These are phyloP conservation scores for Endotrypanum monterogeii DNA, from an alignment of 208 protist species.

Conservation along the genomic window DNA sequence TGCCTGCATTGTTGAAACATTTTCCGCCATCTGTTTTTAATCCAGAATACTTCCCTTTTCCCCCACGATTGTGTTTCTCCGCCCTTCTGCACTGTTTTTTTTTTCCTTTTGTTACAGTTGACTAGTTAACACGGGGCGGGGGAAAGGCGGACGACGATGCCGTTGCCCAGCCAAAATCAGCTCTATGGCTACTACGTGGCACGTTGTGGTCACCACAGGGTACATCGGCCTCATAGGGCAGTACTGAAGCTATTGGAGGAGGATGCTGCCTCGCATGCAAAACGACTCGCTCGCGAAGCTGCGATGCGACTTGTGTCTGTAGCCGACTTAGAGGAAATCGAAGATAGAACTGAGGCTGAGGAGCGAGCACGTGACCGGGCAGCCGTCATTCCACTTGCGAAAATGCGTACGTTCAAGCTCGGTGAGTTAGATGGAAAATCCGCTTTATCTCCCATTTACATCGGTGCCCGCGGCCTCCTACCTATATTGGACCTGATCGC, in stretches of 20 bases:
- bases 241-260: conserved; percentile 56
- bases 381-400: conserved; percentile 32
- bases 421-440: background rate
- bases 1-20: background rate
- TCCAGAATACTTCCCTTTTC: background rate
- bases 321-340: conserved; percentile 37
- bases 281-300: conserved; percentile 37
- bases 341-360: conserved; percentile 19
- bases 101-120: background rate
- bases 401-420: conserved; percentile 33
- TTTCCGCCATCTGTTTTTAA: background rate
- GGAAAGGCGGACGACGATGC: background rate
- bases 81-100: background rate
- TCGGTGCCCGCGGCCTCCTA: conserved; percentile 69
- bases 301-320: conserved; percentile 33
- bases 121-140: background rate
- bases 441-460: conserved; percentile 27
- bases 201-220: conserved; percentile 55
- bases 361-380: conserved; percentile 10
- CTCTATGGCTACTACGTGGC: conserved; percentile 70
- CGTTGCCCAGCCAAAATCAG: conserved; percentile 59
- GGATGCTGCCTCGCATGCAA: conserved; percentile 40
- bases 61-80: background rate
- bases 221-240: conserved; percentile 53
- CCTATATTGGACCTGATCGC: conserved; percentile 59